Base-by-base conservation (phyloP, 345 rosid species). In the Hibiscus mutabilis region DNA sequence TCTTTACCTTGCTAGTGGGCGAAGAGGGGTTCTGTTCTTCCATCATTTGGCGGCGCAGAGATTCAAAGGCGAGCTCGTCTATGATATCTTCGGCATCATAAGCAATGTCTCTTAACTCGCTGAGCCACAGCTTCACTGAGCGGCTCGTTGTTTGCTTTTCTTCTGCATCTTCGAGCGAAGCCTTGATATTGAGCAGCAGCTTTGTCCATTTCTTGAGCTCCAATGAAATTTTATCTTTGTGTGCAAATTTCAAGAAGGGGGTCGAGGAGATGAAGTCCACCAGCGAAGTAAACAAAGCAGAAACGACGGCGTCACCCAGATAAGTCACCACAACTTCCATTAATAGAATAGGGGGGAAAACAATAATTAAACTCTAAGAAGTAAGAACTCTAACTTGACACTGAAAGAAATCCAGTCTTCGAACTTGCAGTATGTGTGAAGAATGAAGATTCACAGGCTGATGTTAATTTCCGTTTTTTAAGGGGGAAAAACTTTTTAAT, bases 41-140 rank as follows among this genome's bases (percentile, higher is more conserved):
- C 51, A 16, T 51, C 52, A 59, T 7, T 18, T 79, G 14, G 46
- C 69, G 37, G 5, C 21, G 58, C 44, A 14, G 12, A 46, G 69
- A 62, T 13, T 71, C 59, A 13, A 46, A 46, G 14, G 76, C 59
- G 16, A 80, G 70, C 70, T 80, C 74, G 46, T 80, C 83, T 25
- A 80, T 29, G n/a, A 80, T 31, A 61, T 80, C 83, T 11, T 77
- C 83, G 6, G 72, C 71, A 5, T 80, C 81, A 22, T 80, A 80
- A 1, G 66, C 21, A 29, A 74, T 51, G 19, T 77, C 74, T 49
- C 60, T 70, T 27, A 77, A 71, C 10, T 69, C 68, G 18, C 16
- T 19, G 27, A 77, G 46, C 78, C 83, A 78, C 27, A 10, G 0
- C 42, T 51, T 42, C 24, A 58, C 70, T 14, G 53, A 5, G 0